Percentiles rank a stretch among this genome's conserved stretches.
phyloP scores from a whole-genome alignment of 2,329 filamentous ascomycete genomes.

The Trichophyton rubrum region DNA sequence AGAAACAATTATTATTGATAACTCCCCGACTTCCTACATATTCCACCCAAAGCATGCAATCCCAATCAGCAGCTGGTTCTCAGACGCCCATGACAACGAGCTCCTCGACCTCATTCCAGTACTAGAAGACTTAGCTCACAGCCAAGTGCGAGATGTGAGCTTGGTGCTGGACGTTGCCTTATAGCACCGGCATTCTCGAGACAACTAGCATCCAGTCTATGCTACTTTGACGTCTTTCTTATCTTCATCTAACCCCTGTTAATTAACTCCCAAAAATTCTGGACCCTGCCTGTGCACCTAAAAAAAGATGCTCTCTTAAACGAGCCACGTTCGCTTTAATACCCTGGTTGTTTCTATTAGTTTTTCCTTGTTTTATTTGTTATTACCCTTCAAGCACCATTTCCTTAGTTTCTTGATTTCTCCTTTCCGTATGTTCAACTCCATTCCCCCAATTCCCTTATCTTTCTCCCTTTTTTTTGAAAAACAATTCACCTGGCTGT shows the following conservation, averaged over 20 bases:
- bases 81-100: conserved; percentile 98
- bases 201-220: background rate
- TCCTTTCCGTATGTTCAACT: background rate
- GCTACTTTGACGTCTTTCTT: background rate
- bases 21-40: conserved; percentile 97
- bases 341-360: conserved; percentile 14
- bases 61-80: conserved; percentile 99
- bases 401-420: background rate
- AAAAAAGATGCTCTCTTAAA: conserved; percentile 3
- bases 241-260: background rate
- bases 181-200: conserved; percentile 29
- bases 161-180: conserved; percentile 82
- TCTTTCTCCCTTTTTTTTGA: background rate
- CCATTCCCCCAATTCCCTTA: background rate
- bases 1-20: conserved; percentile 99
- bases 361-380: conserved; percentile 16
- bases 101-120: conserved; percentile 93
- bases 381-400: background rate
- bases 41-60: conserved; percentile 99
- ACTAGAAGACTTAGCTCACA: conserved; percentile 84
- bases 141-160: conserved; percentile 88
- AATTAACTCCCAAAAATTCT: background rate
- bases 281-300: background rate
- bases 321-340: conserved; percentile 8
- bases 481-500: background rate